Base-by-base conservation (phyloP, 1,284 basidiomycete genomes). In the Serendipita sp. region DNA sequence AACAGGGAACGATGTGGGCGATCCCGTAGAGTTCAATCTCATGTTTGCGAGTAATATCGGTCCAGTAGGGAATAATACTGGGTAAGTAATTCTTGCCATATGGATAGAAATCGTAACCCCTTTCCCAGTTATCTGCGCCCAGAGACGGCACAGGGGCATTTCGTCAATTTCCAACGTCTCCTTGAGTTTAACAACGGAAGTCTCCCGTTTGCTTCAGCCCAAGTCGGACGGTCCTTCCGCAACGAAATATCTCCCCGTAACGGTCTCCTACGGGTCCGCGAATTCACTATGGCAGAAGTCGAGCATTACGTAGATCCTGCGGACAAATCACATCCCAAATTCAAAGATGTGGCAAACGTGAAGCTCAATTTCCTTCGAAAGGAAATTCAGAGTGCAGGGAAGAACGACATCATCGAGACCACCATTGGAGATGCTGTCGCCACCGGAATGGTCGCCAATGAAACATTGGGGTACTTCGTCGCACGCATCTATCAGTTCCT, bases 281-380 rank as follows among this genome's bases (percentile, higher is more conserved):
- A 99, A 74, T 99, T 99, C 77, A 96, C 91, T 42, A 97, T 99
- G 95, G 96, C 93, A 62, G 96, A 99, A 78, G 97, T 99, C 73
- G 96, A 99, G 76, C 95, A 99, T 78, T 99, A 80, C 70, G 95
- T 99, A 68, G 95, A 99, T 77, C 96, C 95, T 4, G 80, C 83
- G 62, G 87, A 97, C 78, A 99, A 99, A 78, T 77, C 74, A 26
- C 96, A 99, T 75, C 77, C 82, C 29, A 83, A 86, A 41, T 99
- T 99, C 79, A 72, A 73, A 64, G 91, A 95, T 69, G 84, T 91
- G 67, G 82, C 84, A 66, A 81, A 92, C 69, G 77, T 92, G 67
- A 81, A 79, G 47, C 79, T 98, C 44, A 77, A 81, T 22, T 80
- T 98, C 62, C 82, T 99, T 61, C 86, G 94, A 71, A 87, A 91